Evolutionary conservation across 1,284 basidiomycete species (phyloP), one percentile per base, ranked within the genome.

Genomic region (Cryptococcus jaspeensis): DNA sequence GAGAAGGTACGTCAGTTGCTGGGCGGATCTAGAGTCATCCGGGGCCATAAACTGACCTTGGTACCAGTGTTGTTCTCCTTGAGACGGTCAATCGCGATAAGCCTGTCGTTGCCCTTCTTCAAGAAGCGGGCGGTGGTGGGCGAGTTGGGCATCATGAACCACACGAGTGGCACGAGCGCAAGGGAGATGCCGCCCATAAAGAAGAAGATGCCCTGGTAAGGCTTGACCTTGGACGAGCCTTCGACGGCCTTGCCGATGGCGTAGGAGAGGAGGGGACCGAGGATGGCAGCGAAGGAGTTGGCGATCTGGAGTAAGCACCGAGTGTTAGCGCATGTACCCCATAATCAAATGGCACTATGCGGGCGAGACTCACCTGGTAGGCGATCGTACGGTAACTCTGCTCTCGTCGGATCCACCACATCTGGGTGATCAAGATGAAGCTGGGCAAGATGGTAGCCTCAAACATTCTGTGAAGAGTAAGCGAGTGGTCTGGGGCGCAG

Each of bases 171-270:
- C 16, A 79, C 80, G 36, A 72, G 71, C n/a, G 72, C 76, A 20
- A 81, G 63, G 7, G 81, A 80, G 44, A 82, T 61, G 9, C 76
- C 67, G 35, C 82, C 82, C 55, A 82, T 80, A 71, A 82, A 82
- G 37, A 83, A 66, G 68, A 82, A 83, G 54, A 82, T 82, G 16
- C 73, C 78, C 74, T 81, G 65, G 62, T 73, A 76, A 18, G 64
- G 58, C 47, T 59, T 59, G 59, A 72, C 55, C 32, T 22, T 43
- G 47, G 41, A 40, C 18, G 59, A 56, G 28, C 9, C 9, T 45
- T 60, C 46, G 18, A 62, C 58, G 13, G 64, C 69, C 38, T 66
- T 57, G 18, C 73, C 72, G 55, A 74, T 69, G 36, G 65, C 73
- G 63, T 73, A 75, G 16, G 65, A 61, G 36, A 77, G 60, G 12